Conservation (phyloP, 164 flowering plant species). For the Cinnamomum micranthum region DNA sequence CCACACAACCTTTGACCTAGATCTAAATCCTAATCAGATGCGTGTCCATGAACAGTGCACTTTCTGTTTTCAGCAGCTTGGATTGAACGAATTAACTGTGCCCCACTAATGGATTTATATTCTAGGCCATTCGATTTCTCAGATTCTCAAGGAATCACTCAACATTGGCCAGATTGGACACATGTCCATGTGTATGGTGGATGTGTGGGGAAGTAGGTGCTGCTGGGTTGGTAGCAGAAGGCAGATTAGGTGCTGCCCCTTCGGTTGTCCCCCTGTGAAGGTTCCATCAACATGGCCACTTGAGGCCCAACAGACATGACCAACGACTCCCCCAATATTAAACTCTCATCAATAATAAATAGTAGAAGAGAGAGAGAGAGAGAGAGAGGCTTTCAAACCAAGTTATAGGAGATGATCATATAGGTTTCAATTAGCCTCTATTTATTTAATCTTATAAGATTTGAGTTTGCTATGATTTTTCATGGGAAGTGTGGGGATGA, state of each 20-base stretch:
- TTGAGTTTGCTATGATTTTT: neutral
- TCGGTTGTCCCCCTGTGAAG: neutral
- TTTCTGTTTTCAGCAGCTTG: no score
- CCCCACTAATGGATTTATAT: no score
- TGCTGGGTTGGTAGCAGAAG: neutral
- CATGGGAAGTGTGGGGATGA: neutral
- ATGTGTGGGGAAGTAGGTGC: neutral
- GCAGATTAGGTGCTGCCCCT: neutral
- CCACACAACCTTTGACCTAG: no score
- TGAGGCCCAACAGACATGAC: neutral
- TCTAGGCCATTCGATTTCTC: no score
- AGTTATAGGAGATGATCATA: neutral
- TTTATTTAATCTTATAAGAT: neutral
- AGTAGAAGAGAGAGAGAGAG: neutral
- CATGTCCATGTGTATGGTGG: neutral
- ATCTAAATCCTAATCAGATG: no score
- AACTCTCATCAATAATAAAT: neutral
- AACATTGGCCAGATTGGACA: no score
- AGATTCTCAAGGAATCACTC: no score
- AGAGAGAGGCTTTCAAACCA: neutral
- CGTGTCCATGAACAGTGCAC: no score
- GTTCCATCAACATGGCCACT: neutral
- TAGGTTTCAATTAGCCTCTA: no score
- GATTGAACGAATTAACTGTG: no score
- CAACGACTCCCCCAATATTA: neutral